These are phyloP conservation scores for Scolecobasidium constrictum DNA, from an alignment of 2,329 filamentous ascomycete genomes.

Conservation along the genomic window DNA sequence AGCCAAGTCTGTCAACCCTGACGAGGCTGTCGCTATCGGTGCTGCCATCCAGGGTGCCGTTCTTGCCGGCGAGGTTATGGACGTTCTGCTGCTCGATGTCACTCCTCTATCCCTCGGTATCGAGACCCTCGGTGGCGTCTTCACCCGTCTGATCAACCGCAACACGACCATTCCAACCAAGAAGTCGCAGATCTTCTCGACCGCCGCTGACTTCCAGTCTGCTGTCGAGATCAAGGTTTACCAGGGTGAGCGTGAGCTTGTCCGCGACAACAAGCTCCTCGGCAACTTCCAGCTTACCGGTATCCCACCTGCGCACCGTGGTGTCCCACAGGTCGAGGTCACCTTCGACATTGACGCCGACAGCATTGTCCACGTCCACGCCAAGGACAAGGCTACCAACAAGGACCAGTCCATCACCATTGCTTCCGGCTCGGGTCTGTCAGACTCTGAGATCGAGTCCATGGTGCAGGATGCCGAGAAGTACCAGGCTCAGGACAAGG, in stretches of 20 bases:
- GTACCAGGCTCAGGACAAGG: conserved; percentile 90
- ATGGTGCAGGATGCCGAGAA: conserved; percentile 98
- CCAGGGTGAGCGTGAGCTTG: conserved; percentile 99
- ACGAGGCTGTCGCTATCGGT: conserved; percentile 96
- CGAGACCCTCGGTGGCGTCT: conserved; percentile 94
- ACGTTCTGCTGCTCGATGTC: conserved; percentile 89
- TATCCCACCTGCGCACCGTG: conserved; percentile 90
- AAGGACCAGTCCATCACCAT: conserved; percentile 99
- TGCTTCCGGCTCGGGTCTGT: conserved; percentile 92
- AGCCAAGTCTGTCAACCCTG: conserved; percentile 96
- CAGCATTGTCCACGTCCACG: conserved; percentile 94
- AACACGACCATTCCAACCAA: conserved; percentile 99
- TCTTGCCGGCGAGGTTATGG: conserved; percentile 91
- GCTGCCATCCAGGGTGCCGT: conserved; percentile 96
- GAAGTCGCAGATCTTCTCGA: conserved; percentile 98
- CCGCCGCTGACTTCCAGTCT: conserved; percentile 94
- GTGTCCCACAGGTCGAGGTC: conserved; percentile 93
- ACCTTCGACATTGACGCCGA: conserved; percentile 98
- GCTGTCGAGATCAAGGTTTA: conserved; percentile 99
- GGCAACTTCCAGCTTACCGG: conserved; percentile 99
- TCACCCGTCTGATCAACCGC: conserved; percentile 96
- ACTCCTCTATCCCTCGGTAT: conserved; percentile 96
- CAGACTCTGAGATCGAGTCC: conserved; percentile 84
- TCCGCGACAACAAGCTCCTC: conserved; percentile 95
- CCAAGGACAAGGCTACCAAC: conserved; percentile 98